Conservation (phyloP, 192 early-diverging fungal genomes). For the Gonapodya sp. region DNA sequence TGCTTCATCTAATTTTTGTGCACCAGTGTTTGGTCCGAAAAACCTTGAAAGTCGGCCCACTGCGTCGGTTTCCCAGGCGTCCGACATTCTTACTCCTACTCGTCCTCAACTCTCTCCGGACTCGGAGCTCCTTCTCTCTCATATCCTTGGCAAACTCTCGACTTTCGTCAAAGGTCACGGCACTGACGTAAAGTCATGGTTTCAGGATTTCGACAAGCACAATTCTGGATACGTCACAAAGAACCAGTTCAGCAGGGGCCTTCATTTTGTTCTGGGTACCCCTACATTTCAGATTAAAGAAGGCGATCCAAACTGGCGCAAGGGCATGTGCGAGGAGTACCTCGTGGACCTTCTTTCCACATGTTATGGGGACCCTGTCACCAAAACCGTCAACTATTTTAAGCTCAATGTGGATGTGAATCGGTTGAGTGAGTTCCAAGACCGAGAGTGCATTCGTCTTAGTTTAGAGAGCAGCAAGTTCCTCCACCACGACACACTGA, state of each 20-base stretch:
- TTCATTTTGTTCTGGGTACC: neutral
- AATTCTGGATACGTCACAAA: slow-evolving; percentile 25
- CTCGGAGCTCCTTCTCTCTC: slow-evolving; percentile 21
- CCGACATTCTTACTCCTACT: slow-evolving; percentile 20
- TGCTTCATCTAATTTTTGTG: no score
- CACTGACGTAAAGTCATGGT: slow-evolving; percentile 47
- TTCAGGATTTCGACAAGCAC: slow-evolving; percentile 49
- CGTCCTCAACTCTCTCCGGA: slow-evolving; percentile 28
- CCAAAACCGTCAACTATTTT: slow-evolving; percentile 45
- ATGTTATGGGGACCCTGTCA: slow-evolving; percentile 27
- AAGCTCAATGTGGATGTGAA: slow-evolving; percentile 50
- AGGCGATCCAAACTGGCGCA: neutral
- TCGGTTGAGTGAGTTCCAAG: slow-evolving; percentile 15
- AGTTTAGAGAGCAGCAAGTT: no score
- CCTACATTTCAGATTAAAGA: neutral
- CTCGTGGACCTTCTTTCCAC: neutral
- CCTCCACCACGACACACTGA: neutral
- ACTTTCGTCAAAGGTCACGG: slow-evolving; percentile 44
- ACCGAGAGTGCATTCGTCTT: no score
- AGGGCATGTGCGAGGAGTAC: neutral
- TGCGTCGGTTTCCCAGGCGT: neutral
- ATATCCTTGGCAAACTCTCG: slow-evolving; percentile 28
- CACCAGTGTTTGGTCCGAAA: neutral
- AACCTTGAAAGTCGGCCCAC: neutral
- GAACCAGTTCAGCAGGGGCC: slow-evolving; percentile 1